Evolutionary conservation across 2,329 filamentous ascomycete species (phyloP).

Genomic region (Erysiphe pulchra): DNA sequence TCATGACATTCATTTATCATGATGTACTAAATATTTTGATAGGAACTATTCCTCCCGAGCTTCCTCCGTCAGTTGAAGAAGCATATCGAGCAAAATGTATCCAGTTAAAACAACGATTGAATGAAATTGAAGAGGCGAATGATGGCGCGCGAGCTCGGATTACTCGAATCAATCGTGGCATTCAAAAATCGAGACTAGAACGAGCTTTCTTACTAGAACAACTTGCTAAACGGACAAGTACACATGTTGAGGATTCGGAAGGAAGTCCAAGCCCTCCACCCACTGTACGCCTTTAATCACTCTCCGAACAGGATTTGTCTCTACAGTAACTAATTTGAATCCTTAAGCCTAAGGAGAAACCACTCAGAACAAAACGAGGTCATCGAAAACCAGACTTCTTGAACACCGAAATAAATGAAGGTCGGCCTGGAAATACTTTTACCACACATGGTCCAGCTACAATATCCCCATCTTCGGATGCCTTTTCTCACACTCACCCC

Average conservation of each 20-base stretch:
- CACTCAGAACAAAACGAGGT: slow-evolving; percentile 46
- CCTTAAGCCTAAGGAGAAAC: slow-evolving; percentile 48
- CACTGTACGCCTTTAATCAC: slow-evolving; percentile 27
- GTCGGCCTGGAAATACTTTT: slow-evolving; percentile 17
- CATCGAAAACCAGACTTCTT: slow-evolving; percentile 32
- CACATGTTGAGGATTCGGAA: slow-evolving; percentile 53
- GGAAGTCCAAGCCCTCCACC: slow-evolving; percentile 58
- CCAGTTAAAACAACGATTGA: slow-evolving; percentile 71
- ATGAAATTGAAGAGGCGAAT: slow-evolving; percentile 79
- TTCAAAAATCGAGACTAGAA: slow-evolving; percentile 79
- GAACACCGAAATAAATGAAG: slow-evolving; percentile 13
- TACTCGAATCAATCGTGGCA: slow-evolving; percentile 52
- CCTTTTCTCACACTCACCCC: slow-evolving; percentile 24
- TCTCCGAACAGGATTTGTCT: too few relatives aligned
- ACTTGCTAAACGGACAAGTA: slow-evolving; percentile 46
- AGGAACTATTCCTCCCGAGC: slow-evolving; percentile 25
- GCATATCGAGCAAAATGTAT: slow-evolving; percentile 95
- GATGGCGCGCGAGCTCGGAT: slow-evolving; percentile 61
- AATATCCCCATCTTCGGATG: slow-evolving; percentile 24
- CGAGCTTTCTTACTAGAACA: slow-evolving; percentile 51
- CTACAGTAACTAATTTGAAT: background rate
- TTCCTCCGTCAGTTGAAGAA: slow-evolving; percentile 78
- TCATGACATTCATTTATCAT: background rate
- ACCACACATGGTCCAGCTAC: slow-evolving; percentile 22
- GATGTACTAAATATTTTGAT: background rate